Conservation (phyloP, 768 basidiomycete species). For the Rhodotorula babjevae region DNA sequence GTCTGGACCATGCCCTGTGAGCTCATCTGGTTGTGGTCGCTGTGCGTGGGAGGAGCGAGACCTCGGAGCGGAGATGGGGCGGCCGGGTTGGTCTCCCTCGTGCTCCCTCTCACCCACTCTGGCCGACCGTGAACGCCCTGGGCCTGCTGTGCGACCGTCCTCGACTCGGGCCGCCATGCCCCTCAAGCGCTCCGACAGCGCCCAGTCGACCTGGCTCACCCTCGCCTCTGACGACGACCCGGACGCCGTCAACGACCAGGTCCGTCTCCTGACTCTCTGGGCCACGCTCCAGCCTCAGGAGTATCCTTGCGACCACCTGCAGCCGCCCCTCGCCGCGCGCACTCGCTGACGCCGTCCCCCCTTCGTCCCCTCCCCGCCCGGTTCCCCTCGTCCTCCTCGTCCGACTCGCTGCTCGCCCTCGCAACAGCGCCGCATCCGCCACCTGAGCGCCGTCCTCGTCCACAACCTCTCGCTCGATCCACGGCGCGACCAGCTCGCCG, state of each 20-base stretch:
- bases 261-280: background rate
- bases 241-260: constrained; percentile 7
- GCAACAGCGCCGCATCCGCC: constrained; percentile 30
- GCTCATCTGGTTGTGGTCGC: background rate
- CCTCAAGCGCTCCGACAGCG: constrained; percentile 7
- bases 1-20: background rate
- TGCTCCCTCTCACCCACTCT: background rate
- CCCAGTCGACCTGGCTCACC: constrained; percentile 9
- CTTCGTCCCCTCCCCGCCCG: background rate
- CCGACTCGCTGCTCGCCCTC: background rate
- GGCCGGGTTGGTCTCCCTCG: background rate
- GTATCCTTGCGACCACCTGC: too few relatives aligned
- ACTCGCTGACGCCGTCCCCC: background rate
- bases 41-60: background rate
- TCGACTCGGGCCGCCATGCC: background rate
- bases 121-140: background rate
- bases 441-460: constrained; percentile 21
- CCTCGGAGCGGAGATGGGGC: too few relatives aligned
- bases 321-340: background rate
- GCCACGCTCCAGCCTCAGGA: too few relatives aligned
- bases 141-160: too few relatives aligned
- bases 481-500: background rate
- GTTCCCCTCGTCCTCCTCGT: too few relatives aligned
- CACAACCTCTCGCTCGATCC: constrained; percentile 29
- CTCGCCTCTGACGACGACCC: too few relatives aligned